Evolutionary conservation across 108 stramenopile species (phyloP).

Genomic region (Nitzschia sp.): DNA sequence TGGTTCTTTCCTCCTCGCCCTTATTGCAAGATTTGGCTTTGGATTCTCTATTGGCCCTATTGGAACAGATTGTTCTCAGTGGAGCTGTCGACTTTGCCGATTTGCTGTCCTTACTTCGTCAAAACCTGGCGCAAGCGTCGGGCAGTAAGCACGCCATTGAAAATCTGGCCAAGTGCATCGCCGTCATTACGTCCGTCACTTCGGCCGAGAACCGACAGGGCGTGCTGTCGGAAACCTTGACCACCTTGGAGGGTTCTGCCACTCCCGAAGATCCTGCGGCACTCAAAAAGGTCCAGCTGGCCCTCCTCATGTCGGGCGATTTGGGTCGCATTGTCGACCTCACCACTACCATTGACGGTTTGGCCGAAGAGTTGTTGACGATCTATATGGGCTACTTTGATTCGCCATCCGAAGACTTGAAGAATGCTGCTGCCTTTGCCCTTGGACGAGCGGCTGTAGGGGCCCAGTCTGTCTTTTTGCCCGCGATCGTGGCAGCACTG

Average conservation of each 20-base stretch:
- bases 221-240: constrained; percentile 50
- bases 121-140: constrained; percentile 36
- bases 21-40: constrained; percentile 90
- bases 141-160: constrained; percentile 74
- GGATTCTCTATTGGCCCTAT: constrained; percentile 68
- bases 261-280: constrained; percentile 31
- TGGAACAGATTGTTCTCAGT: constrained; percentile 62
- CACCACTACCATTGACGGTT: constrained; percentile 39
- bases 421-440: constrained; percentile 93
- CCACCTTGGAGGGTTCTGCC: constrained; percentile 41
- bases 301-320: constrained; percentile 89
- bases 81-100: constrained; percentile 72
- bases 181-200: constrained; percentile 60
- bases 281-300: constrained; percentile 61
- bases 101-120: constrained; percentile 57
- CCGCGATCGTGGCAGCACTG: constrained; percentile 80
- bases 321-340: constrained; percentile 87
- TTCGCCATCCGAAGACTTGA: constrained; percentile 85
- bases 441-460: constrained; percentile 90
- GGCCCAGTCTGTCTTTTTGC: constrained; percentile 75
- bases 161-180: constrained; percentile 83
- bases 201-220: constrained; percentile 39
- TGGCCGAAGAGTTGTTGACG: constrained; percentile 50
- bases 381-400: constrained; percentile 81
- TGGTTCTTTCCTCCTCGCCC: constrained; percentile 83